Conservation (phyloP, 805 yeast species). For the Saccharomycopsis babjevae region DNA sequence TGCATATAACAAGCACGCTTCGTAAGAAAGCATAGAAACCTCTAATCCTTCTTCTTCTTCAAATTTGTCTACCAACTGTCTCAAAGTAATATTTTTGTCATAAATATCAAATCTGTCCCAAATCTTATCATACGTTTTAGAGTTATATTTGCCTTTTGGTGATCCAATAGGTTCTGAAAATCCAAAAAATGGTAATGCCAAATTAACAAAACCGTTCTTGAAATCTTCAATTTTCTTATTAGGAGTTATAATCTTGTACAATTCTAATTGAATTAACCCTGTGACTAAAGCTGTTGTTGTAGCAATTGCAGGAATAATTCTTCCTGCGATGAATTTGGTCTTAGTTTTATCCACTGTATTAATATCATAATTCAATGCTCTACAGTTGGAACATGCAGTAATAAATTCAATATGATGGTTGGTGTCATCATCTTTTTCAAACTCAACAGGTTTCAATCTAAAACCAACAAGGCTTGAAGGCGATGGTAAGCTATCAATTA, state of each 20-base stretch:
- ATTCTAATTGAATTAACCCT: conserved; percentile 85
- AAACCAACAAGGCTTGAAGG: conserved; percentile 85
- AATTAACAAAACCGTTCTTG: conserved; percentile 85
- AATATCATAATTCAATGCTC: conserved; percentile 85
- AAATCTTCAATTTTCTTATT: conserved; percentile 70
- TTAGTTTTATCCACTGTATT: conserved; percentile 81
- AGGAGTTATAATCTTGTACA: conserved; percentile 78
- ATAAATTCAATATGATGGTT: conserved; percentile 96
- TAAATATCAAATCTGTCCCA: conserved; percentile 90
- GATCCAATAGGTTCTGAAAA: conserved; percentile 94
- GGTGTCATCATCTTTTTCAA: conserved; percentile 95
- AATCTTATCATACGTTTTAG: conserved; percentile 69
- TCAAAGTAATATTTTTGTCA: conserved; percentile 62
- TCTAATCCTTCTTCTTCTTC: conserved; percentile 75
- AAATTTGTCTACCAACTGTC: conserved; percentile 64
- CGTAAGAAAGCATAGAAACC: conserved; percentile 85
- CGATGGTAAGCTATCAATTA: conserved; percentile 76
- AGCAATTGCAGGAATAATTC: conserved; percentile 97
- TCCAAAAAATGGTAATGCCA: conserved; percentile 93
- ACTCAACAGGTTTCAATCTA: conserved; percentile 80
- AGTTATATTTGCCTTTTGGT: conserved; percentile 70
- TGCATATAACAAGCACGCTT: conserved; percentile 82
- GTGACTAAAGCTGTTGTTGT: conserved; percentile 98
- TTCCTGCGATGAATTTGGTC: conserved; percentile 96
- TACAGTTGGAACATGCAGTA: conserved; percentile 88